Base-by-base conservation (phyloP, 495 filamentous ascomycete genomes). In the Paragyromitra xinjiangensis region DNA sequence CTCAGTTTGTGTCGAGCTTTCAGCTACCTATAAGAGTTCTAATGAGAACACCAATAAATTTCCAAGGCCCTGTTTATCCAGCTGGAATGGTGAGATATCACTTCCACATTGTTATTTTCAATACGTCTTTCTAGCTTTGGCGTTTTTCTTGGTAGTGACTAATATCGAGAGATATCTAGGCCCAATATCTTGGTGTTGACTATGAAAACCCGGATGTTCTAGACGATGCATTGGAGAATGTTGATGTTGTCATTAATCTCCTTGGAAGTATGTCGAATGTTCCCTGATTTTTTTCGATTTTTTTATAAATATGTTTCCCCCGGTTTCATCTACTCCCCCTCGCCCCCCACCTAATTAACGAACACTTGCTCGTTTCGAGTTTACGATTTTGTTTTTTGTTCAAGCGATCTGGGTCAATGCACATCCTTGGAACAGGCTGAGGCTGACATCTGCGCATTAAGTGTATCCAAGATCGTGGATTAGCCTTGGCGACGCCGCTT, bases 381-480 rank as follows among this genome's bases (percentile, higher is more conserved):
- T 65, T 64, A 45, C 48, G 65, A 61, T 77, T 75, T 39, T 64
- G 58, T 59, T 48, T 53, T 56, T 63, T 39, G 16, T 58, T 58
- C 64, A 78, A 63, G 58, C 70, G 75, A 68, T 61, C 22, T 24
- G n/a, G n/a, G 24, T 69, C 55, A 78, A 78, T 78, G 75, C 64
- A 22, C 45, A 56, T 65, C 59, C 34, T 64, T 77, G 44, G 53
- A 42, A 8, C 29, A 66, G 64, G 63, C 64, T 69, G 66, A 70
- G 77, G 77, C 77, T 79, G 77, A 79, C 75, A 79, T 78, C 66
- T 78, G 77, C 75, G 74, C 74, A 62, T 78, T 39, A 79, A 79
- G 77, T 78, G 77, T 79, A 78, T 51, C 77, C 77, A 67, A 55
- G 44, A 61, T 79, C 77, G 59, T 79, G 77, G 77, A 50, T 63